A percentile compares a stretch with the other conserved stretches of the same genome.
Evolutionary conservation across 2,329 filamentous ascomycete genomes (phyloP).

Genomic region (Ascomycota sp.): DNA sequence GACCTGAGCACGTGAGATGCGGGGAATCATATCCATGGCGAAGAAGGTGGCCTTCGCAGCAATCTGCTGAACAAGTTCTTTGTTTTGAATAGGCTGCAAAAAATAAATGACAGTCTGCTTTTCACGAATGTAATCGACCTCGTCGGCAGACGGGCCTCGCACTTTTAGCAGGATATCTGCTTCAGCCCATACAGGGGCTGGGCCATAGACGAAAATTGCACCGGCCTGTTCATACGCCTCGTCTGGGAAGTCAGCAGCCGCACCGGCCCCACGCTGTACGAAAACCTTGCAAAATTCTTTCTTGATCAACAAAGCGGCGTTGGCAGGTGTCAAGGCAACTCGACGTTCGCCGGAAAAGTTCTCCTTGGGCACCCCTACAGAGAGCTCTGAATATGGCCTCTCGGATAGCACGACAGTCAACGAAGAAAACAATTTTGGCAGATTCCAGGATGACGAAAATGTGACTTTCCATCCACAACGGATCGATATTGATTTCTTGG

Average conservation of each 20-base stretch:
- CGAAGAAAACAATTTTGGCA: constrained; percentile 13
- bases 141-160: constrained; percentile 48
- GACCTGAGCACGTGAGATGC: constrained; percentile 72
- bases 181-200: constrained; percentile 47
- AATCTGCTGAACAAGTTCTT: constrained; percentile 50
- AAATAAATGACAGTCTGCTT: constrained; percentile 65
- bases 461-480: no score
- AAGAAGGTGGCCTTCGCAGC: constrained; percentile 57
- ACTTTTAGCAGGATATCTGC: constrained; percentile 74
- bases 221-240: constrained; percentile 59
- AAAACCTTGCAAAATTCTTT: constrained; percentile 65
- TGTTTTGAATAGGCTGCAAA: constrained; percentile 66
- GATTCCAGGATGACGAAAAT: background rate
- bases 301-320: constrained; percentile 63
- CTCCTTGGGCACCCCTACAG: constrained; percentile 62
- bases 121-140: constrained; percentile 46
- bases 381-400: constrained; percentile 49
- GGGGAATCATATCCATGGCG: constrained; percentile 83
- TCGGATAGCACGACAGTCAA: constrained; percentile 20
- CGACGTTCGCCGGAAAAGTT: constrained; percentile 61
- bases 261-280: constrained; percentile 64
- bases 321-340: constrained; percentile 68
- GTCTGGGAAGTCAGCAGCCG: constrained; percentile 57
- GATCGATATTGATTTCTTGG: no score
- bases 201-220: constrained; percentile 51